phyloP scores from a whole-genome alignment of 352 stramenopile genomes.

The Phytophthora agathidicida region DNA sequence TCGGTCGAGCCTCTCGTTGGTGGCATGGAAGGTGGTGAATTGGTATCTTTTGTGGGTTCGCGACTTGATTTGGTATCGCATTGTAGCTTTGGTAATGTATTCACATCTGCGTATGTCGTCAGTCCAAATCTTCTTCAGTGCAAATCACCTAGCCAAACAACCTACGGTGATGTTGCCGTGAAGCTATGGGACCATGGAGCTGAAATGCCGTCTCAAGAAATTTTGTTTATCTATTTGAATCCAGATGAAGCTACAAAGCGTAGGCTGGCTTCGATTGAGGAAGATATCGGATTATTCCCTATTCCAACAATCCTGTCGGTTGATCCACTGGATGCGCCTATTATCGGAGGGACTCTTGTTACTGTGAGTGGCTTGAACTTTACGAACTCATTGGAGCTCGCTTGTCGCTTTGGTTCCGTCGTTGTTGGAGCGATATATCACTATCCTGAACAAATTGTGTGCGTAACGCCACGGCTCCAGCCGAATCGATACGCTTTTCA shows the following conservation, averaged over 20 bases:
- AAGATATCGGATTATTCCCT: neutral
- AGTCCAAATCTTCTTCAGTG: constrained; percentile 38
- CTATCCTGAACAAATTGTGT: constrained; percentile 57
- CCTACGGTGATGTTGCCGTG: constrained; percentile 44
- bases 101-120: constrained; percentile 36
- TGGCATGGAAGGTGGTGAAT: constrained; percentile 41
- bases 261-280: neutral
- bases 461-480: constrained; percentile 55
- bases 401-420: constrained; percentile 84
- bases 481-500: constrained; percentile 72
- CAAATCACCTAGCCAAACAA: constrained; percentile 43
- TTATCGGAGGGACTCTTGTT: constrained; percentile 63
- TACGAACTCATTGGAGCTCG: constrained; percentile 63
- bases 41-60: constrained; percentile 52
- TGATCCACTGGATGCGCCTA: constrained; percentile 16
- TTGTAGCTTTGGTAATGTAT: constrained; percentile 69
- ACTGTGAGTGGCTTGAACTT: constrained; percentile 84
- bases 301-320: constrained; percentile 29
- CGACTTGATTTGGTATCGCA: constrained; percentile 61
- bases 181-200: constrained; percentile 46
- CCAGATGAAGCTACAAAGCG: constrained; percentile 16
- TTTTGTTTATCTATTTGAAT: constrained; percentile 57
- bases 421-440: constrained; percentile 58
- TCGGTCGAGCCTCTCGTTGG: constrained; percentile 38
- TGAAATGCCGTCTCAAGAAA: constrained; percentile 41